Percentiles rank a stretch among this genome's conserved stretches.
phyloP scores from a whole-genome alignment of 1,139 yeast genomes.

The Candida pseudocylindracea region DNA sequence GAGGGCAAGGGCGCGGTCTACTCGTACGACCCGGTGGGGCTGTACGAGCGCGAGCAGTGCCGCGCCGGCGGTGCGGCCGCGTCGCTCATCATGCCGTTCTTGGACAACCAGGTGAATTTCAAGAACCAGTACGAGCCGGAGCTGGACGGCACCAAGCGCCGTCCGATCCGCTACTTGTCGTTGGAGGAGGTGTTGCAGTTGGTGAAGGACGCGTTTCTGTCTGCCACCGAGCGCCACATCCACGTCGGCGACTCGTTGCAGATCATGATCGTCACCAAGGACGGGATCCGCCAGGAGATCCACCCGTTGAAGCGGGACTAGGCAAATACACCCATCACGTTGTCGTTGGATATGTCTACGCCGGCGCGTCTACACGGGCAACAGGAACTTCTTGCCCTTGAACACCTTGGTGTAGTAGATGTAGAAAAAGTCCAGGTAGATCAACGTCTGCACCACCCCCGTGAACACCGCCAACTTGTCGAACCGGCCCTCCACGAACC shows the following conservation, averaged over 20 bases:
- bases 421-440: conserved; percentile 90
- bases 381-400: conserved; percentile 60
- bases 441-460: conserved; percentile 65
- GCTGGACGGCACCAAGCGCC: conserved; percentile 43
- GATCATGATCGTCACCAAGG: conserved; percentile 76
- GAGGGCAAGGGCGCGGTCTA: conserved; percentile 90
- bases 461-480: conserved; percentile 57
- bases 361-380: conserved; percentile 30
- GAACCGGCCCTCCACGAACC: conserved; percentile 38
- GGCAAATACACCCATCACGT: conserved; percentile 1
- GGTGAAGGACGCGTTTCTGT: conserved; percentile 82
- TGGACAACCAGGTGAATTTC: conserved; percentile 91
- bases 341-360: background rate
- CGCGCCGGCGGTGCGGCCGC: conserved; percentile 98
- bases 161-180: conserved; percentile 35
- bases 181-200: conserved; percentile 72
- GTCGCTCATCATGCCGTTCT: conserved; percentile 85
- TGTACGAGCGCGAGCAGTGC: conserved; percentile 92
- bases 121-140: conserved; percentile 78
- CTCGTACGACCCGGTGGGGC: conserved; percentile 95
- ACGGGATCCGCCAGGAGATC: conserved; percentile 70
- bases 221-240: conserved; percentile 96
- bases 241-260: conserved; percentile 96
- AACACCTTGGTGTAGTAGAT: conserved; percentile 63
- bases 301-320: conserved; percentile 80